Conservation (phyloP, 1,284 basidiomycete species). For the Ceratobasidium sp. region DNA sequence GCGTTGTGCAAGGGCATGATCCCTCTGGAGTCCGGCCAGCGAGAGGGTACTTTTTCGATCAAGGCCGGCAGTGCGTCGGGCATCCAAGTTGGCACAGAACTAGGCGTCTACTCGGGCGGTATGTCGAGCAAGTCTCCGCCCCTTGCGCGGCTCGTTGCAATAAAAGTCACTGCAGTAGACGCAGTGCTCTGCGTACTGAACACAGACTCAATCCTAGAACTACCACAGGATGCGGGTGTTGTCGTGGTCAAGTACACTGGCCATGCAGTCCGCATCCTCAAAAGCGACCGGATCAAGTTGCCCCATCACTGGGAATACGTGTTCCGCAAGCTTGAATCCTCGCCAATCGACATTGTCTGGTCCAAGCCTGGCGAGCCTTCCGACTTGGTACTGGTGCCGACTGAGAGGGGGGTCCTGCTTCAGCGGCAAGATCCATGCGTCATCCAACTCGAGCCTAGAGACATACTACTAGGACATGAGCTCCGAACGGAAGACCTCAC, state of each 20-base stretch:
- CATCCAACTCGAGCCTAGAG: neutral
- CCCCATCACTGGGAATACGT: constrained; percentile 4
- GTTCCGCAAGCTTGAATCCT: neutral
- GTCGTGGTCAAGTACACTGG: constrained; percentile 12
- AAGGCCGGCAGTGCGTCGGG: constrained; percentile 25
- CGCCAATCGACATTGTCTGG: constrained; percentile 20
- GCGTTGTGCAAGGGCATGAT: constrained; percentile 35
- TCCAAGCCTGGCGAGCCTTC: neutral
- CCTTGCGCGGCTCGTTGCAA: constrained; percentile 11
- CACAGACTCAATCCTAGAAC: neutral
- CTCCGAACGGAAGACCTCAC: neutral
- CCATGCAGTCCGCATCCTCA: constrained; percentile 2
- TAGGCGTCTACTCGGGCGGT: constrained; percentile 2
- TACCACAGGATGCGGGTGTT: constrained; percentile 26
- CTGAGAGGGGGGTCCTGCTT: neutral
- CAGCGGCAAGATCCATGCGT: neutral
- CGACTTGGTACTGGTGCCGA: constrained; percentile 25
- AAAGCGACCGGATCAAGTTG: neutral
- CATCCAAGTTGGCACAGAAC: constrained; percentile 10
- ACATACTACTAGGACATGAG: neutral
- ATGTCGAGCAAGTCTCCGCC: neutral
- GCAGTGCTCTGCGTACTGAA: neutral
- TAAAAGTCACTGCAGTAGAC: neutral
- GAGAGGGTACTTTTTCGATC: neutral
- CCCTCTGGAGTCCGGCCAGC: neutral